Evolutionary conservation across 2,329 filamentous ascomycete species (phyloP), one percentile per base, ranked within the genome.

Genomic region (Aspergillus neotritici): DNA sequence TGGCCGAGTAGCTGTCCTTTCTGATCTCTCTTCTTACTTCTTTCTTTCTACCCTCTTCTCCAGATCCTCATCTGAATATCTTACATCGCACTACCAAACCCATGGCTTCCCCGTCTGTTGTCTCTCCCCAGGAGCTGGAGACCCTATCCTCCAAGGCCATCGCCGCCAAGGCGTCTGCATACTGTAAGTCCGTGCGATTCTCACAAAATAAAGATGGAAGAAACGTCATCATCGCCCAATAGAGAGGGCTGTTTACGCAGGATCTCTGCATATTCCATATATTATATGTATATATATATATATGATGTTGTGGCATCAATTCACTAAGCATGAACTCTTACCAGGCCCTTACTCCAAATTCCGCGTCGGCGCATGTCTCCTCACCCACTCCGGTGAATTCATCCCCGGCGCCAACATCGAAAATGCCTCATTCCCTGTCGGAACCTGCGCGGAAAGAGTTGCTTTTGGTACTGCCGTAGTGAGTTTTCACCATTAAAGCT

Each of bases 371-470:
- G 84, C 86, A 38, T 83, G 86, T 29, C 69, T 97, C 48, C 80
- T 97, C 49, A 76, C 80, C 5, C 49, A 66, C 9, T 67, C 74
- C 25, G 78, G 75, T 3, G 65, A 69, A 44, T 80, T 75, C 54
- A 75, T 89, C 44, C 72, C 77, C 35, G 93, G 93, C 42, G 89
- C 87, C 50, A 95, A 95, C 63, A 82, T 97, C 49, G 93, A 98
- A 71, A 96, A 97, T 63, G 90, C 88, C 1, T 75, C 85, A 21
- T 97, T 94, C 63, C 91, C 93, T 0, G 90, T 96, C 5, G 88
- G 88, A n/a, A 94, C 87, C 3, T 97, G 93, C 66, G 93, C 93
- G 11, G 93, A 98, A 76, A 77, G 91, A 46, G 87, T 91, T n/a
- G 89, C 87, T 2, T 76, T 97, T 53, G 86, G 80, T 6, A 88